Evolutionary conservation across 208 protist genomes (phyloP), one percentile per base, ranked within the genome.

Genomic region (Wallacemonas sp.): DNA sequence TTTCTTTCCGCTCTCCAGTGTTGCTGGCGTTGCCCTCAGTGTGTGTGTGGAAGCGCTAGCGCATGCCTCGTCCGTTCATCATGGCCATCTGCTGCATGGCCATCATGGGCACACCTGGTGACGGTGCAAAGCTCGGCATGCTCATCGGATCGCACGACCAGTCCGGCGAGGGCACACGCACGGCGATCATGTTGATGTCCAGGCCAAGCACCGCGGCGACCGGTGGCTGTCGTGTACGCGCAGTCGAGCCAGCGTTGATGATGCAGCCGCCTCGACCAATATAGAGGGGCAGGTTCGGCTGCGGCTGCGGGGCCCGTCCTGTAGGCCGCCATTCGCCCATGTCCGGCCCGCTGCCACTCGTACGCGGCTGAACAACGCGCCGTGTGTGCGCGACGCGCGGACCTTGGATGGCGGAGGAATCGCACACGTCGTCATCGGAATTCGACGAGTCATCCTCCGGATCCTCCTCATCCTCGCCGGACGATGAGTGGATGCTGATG

Each of bases 231-330:
- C 29, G 52, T 2, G 52, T 59, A 1, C 52, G 52, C n/a, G 52
- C 52, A 5, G 16, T 41, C 3, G 52, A 14, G 32, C 39, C 39
- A 1, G 39, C 10, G 36, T 41, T 59, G 31, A 4, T 41, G 29
- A 59, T 10, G 52, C 52, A 59, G 18, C 52, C 52, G 20, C 52
- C 52, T 11, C 52, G 52, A 41, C 52, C 52, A 18, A 59, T 23
- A 25, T 59, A 10, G 14, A 59, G 20, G 16, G 36, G 52, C 26
- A 59, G 31, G 32, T 59, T 59, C 16, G 52, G 52, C 52, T 59
- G 52, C 29, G 52, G 52, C 7, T 42, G 52, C 11, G 52, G 52
- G 11, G 22, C 52, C 0, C 52, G 52, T 3, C 22, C 4, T 7
- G 31, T 14, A 8, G 52, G 52, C 26, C 31, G 31, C 52, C 52